phyloP scores from a whole-genome alignment of 495 filamentous ascomycete genomes.

The Aspergillus leporis region DNA sequence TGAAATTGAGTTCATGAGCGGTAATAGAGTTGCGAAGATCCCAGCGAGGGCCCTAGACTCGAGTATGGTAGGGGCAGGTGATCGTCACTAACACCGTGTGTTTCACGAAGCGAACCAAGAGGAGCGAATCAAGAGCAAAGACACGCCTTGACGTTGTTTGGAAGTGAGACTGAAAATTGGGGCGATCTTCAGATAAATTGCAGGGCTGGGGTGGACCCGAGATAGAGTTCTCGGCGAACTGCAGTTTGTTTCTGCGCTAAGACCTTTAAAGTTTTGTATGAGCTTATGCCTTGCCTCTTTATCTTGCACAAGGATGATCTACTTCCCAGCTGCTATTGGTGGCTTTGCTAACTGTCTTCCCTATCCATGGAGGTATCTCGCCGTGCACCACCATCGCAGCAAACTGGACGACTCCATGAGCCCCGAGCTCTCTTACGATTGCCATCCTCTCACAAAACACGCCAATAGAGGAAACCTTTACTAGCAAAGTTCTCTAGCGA shows the following conservation, averaged over 20 bases:
- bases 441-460: too few species aligned
- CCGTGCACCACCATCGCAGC: too few species aligned
- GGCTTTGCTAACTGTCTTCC: too few species aligned
- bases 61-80: not conserved
- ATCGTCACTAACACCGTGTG: not conserved
- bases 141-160: slow-evolving; percentile 2
- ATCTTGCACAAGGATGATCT: not conserved
- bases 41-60: not conserved
- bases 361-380: too few species aligned
- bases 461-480: not conserved
- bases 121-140: not conserved
- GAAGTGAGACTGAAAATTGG: slow-evolving; percentile 2
- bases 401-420: too few species aligned
- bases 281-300: not conserved
- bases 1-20: not conserved
- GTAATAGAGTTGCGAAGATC: not conserved
- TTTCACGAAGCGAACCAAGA: not conserved
- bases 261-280: not conserved
- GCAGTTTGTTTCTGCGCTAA: not conserved
- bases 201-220: not conserved
- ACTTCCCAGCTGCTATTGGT: not conserved
- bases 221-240: not conserved
- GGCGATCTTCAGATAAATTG: not conserved
- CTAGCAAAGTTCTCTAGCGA: not conserved
- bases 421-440: too few species aligned